Base-by-base conservation (phyloP, 768 basidiomycete genomes). In the Kwoniella bestiolae region DNA sequence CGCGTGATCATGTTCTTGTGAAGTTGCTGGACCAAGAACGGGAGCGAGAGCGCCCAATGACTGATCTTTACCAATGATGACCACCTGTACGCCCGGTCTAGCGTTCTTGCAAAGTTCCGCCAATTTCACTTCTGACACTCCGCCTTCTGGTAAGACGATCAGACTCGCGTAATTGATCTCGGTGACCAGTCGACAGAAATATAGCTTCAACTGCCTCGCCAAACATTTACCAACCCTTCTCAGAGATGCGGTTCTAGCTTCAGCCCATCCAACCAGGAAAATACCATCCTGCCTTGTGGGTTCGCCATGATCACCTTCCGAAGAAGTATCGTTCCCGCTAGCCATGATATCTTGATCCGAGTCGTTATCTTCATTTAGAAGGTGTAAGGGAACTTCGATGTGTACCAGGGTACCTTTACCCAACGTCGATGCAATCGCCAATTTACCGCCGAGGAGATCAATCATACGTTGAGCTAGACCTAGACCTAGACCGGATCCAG, bases 391-490 rank as follows among this genome's bases (percentile, higher is more conserved):
- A 0, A 77, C 45, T 56, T 80, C 79, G 45, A 80, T 58, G 21
- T 76, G 71, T 21, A 75, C 75, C 23, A 73, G 25, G 11, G 77
- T 78, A 16, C 79, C 79, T 52, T 73, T 69, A 26, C 69, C 66
- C 1, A 66, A 55, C 3, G 71, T 65, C 1, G 77, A 76, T 4
- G 71, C 63, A 35, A 80, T 76, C 5, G 74, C 72, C 5, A 80
- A 38, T 45, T 71, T 76, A 2, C 79, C 79, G n/a, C 77, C 79
- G 11, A 80, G 71, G 3, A 80, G 57, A 29, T 80, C 75, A 25
- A 80, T 72, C 72, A 77, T 77, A 3, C 79, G 60, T 28, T 77
- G 73, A 16, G 77, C 75, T 3, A 80, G 65, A 47, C 70, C 68
- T 3, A 80, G 57, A 38, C 75, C 75, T 5, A 80, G 67, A 18